phyloP scores from a whole-genome alignment of 208 protist genomes.

The Leishmania aethiopica region DNA sequence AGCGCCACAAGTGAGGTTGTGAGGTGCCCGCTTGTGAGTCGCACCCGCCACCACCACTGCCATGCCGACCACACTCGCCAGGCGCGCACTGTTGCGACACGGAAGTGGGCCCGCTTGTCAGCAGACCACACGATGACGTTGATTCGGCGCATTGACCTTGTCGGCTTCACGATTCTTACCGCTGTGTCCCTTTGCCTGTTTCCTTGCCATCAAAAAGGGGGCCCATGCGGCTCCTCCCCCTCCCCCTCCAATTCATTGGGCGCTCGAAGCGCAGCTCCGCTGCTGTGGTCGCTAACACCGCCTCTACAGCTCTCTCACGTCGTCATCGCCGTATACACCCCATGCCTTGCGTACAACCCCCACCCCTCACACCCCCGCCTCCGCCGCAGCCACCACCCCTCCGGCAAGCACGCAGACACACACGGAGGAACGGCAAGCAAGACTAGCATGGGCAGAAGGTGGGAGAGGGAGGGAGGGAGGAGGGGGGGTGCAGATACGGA shows the following conservation, averaged over 20 bases:
- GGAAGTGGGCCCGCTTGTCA: not conserved
- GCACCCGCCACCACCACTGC: not conserved
- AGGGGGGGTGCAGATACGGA: not conserved
- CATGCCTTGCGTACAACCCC: not conserved
- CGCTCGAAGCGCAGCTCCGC: not conserved
- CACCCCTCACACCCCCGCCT: not conserved
- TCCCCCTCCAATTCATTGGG: too few species aligned
- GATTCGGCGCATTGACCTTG: not conserved
- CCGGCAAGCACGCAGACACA: not conserved
- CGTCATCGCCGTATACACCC: not conserved
- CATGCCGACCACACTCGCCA: not conserved
- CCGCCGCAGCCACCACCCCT: not conserved
- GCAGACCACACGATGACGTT: not conserved
- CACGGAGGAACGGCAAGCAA: not conserved
- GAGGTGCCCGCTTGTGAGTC: not conserved
- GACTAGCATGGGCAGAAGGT: not conserved
- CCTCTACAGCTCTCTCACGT: not conserved
- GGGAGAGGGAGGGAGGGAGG: not conserved
- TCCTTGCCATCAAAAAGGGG: not conserved
- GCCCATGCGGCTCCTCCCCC: not conserved
- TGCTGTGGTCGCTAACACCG: not conserved
- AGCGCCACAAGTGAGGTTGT: not conserved
- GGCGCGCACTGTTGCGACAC: not conserved
- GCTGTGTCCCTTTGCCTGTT: not conserved
- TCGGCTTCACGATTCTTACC: not conserved